phyloP scores from a whole-genome alignment of 1,139 yeast genomes.

The Yamadazyma aaseri region DNA sequence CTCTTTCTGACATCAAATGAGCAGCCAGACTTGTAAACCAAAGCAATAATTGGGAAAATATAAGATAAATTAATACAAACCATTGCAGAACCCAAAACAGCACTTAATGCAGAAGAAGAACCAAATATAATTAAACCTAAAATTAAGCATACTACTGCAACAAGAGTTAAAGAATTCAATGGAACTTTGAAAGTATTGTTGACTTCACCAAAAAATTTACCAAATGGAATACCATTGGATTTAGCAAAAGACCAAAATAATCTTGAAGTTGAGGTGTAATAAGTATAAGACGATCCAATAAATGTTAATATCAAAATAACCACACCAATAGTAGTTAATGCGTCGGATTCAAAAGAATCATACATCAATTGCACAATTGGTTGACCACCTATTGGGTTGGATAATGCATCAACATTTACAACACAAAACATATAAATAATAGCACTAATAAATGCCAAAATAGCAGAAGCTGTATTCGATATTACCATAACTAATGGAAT shows the following conservation, averaged over 20 bases:
- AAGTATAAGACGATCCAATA: conserved; percentile 20
- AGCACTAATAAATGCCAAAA: conserved; percentile 23
- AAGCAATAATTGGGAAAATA: conserved; percentile 26
- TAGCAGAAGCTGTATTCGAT: conserved; percentile 22
- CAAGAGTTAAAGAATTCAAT: conserved; percentile 22
- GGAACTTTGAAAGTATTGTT: conserved; percentile 22
- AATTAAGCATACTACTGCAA: conserved; percentile 18
- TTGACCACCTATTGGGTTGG: conserved; percentile 26
- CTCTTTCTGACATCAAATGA: conserved; percentile 16
- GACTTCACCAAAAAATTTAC: conserved; percentile 21
- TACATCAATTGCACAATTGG: conserved; percentile 29
- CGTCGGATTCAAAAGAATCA: conserved; percentile 25
- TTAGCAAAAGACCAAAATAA: conserved; percentile 30
- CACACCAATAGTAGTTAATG: conserved; percentile 26
- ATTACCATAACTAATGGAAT: conserved; percentile 29
- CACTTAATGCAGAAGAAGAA: conserved; percentile 24
- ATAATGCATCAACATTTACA: conserved; percentile 17
- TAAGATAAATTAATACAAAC: conserved; percentile 30
- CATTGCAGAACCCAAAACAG: conserved; percentile 30
- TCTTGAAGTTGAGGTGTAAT: conserved; percentile 25
- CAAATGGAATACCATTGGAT: conserved; percentile 28
- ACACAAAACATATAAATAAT: conserved; percentile 29
- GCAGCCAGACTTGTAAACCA: conserved; percentile 18
- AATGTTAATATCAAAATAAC: conserved; percentile 22
- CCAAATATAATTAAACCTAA: conserved; percentile 27